Evolutionary conservation across 1,139 yeast species (phyloP).

Genomic region (Zygosaccharomyces sapae): DNA sequence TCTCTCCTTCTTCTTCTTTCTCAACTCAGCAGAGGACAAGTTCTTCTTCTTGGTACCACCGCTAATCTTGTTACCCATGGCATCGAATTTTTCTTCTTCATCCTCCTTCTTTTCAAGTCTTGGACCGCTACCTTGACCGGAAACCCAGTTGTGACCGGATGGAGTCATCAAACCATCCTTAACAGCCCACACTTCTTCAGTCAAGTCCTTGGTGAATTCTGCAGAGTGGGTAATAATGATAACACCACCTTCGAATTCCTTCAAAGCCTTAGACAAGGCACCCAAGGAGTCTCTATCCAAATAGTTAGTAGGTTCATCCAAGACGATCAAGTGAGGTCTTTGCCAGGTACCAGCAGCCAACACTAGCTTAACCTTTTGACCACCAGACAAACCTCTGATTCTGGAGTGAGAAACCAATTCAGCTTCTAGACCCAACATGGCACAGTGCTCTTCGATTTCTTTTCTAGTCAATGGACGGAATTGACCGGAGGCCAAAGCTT

Average conservation of each 20-base stretch:
- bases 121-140: constrained; percentile 99
- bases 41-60: constrained; percentile 94
- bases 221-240: constrained; percentile 99
- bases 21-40: constrained; percentile 97
- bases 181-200: constrained; percentile 99
- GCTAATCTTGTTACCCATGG: constrained; percentile 99
- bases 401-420: constrained; percentile 99
- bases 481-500: constrained; percentile 99
- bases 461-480: constrained; percentile 99
- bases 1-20: constrained; percentile 99
- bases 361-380: constrained; percentile 99
- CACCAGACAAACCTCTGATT: constrained; percentile 99
- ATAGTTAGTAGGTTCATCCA: constrained; percentile 99
- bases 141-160: constrained; percentile 99
- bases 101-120: constrained; percentile 95
- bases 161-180: constrained; percentile 97
- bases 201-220: constrained; percentile 97
- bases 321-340: constrained; percentile 98
- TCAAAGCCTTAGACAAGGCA: constrained; percentile 98
- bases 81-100: constrained; percentile 98
- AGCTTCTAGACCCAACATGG: constrained; percentile 97
- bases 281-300: constrained; percentile 99
- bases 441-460: constrained; percentile 98
- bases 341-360: constrained; percentile 99
- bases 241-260: constrained; percentile 99